Conservation (phyloP, 2,329 filamentous ascomycete genomes). For the Aschersonia sp. region DNA sequence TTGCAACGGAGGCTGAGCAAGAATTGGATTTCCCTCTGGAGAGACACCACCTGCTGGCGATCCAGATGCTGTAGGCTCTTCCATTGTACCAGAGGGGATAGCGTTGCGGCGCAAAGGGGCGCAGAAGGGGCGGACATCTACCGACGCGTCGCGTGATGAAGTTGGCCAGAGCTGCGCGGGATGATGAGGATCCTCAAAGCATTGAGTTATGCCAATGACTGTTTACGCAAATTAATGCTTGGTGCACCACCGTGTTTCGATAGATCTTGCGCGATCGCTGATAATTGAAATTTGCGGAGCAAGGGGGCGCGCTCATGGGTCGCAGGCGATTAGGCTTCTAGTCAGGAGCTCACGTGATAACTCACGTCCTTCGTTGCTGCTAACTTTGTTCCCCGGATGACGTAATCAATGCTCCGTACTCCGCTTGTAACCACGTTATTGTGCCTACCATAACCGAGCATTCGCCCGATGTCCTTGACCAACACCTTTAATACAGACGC, state of each 20-base stretch:
- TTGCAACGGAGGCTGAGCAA: constrained; percentile 39
- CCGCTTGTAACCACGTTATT: too few relatives aligned
- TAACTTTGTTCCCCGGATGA: too few relatives aligned
- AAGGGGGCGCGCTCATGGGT: too few relatives aligned
- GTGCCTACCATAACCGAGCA: too few relatives aligned
- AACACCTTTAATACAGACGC: too few relatives aligned
- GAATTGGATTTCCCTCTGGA: constrained; percentile 39
- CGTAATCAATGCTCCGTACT: too few relatives aligned
- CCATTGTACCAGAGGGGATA: constrained; percentile 28
- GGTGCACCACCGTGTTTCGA: too few relatives aligned
- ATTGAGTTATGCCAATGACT: too few relatives aligned
- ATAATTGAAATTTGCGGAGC: not conserved
- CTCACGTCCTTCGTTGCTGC: not conserved
- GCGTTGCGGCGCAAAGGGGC: not conserved
- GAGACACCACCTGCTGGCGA: constrained; percentile 42
- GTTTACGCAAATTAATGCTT: too few relatives aligned
- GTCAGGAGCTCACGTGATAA: not conserved
- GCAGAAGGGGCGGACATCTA: not conserved
- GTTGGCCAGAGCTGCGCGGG: not conserved
- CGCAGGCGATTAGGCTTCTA: not conserved
- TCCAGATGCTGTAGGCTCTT: constrained; percentile 42
- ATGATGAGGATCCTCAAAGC: too few relatives aligned
- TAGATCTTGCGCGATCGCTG: not conserved
- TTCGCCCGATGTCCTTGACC: too few relatives aligned
- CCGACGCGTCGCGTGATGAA: not conserved